Evolutionary conservation across 2,329 filamentous ascomycete genomes (phyloP).

Genomic region (Phaeosphaeriaceae sp.): DNA sequence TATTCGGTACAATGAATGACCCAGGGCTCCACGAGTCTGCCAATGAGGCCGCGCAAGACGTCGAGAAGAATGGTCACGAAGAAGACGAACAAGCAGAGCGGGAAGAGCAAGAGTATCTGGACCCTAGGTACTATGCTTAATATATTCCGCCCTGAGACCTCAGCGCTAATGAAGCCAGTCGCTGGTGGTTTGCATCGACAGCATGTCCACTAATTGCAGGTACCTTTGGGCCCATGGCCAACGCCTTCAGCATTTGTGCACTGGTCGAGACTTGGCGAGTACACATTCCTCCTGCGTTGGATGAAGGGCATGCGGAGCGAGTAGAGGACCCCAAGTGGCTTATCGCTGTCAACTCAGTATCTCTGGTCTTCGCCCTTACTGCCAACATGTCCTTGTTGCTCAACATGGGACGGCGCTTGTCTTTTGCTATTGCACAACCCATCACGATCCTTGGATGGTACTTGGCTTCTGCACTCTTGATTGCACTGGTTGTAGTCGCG

Average conservation of each 20-base stretch:
- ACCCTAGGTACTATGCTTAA: constrained; percentile 48
- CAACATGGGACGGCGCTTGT: constrained; percentile 66
- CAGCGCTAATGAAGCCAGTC: constrained; percentile 39
- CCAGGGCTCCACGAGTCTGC: constrained; percentile 62
- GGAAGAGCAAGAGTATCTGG: constrained; percentile 53
- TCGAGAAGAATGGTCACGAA: constrained; percentile 49
- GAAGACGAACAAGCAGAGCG: constrained; percentile 46
- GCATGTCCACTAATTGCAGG: constrained; percentile 65
- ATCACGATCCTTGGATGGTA: constrained; percentile 69
- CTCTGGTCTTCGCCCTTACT: constrained; percentile 61
- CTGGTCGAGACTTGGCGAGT: constrained; percentile 65
- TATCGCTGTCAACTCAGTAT: constrained; percentile 63
- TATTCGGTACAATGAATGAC: constrained; percentile 48
- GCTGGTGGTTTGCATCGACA: constrained; percentile 70
- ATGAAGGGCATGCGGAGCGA: constrained; percentile 54
- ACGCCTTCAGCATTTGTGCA: constrained; percentile 63
- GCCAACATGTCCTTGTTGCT: constrained; percentile 64
- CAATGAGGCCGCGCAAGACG: constrained; percentile 54
- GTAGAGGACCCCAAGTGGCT: constrained; percentile 64
- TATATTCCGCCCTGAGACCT: neutral
- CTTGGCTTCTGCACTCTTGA: constrained; percentile 61
- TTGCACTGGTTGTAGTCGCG: constrained; percentile 60
- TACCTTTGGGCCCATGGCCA: constrained; percentile 64
- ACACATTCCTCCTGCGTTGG: constrained; percentile 55
- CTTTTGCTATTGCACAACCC: constrained; percentile 65